These are phyloP conservation scores for Saksenaea vasiformis DNA, from an alignment of 371 early-diverging fungal genomes.

Conservation along the genomic window DNA sequence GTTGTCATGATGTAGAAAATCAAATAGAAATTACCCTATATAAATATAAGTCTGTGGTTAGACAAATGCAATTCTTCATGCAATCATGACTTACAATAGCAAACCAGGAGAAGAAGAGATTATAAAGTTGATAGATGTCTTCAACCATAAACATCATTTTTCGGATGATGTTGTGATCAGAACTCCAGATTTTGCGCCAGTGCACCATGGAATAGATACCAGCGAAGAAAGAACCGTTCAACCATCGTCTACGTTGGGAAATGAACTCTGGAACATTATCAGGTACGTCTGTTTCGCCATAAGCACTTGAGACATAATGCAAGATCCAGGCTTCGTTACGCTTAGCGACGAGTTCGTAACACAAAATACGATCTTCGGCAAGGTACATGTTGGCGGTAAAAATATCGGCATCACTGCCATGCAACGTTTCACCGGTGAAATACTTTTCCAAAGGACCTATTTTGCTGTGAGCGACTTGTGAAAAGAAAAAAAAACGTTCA, in stretches of 20 bases:
- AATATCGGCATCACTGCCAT: constrained; percentile 45
- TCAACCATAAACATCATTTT: constrained; percentile 69
- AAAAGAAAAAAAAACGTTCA: no score
- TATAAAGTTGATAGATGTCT: constrained; percentile 70
- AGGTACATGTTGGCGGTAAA: constrained; percentile 79
- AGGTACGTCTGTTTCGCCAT: constrained; percentile 77
- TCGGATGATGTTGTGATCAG: constrained; percentile 65
- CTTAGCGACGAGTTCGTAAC: constrained; percentile 76
- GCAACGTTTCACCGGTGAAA: constrained; percentile 66
- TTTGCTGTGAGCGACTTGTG: not conserved
- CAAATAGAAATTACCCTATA: constrained; percentile 75
- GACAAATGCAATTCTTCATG: no score
- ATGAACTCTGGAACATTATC: constrained; percentile 83
- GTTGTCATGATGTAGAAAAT: constrained; percentile 77
- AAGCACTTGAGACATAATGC: constrained; percentile 67
- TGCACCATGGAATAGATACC: constrained; percentile 85
- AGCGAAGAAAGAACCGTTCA: constrained; percentile 96
- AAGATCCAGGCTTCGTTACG: constrained; percentile 64
- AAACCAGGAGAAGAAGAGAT: constrained; percentile 80
- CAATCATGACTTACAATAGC: constrained; percentile 59
- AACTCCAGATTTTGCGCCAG: constrained; percentile 75
- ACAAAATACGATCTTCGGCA: constrained; percentile 79
- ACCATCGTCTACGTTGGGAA: constrained; percentile 92
- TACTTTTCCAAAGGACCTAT: constrained; percentile 57
- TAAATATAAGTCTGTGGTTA: not conserved